A percentile compares a stretch with the other conserved stretches of the same genome.
These are phyloP conservation scores for Termitomyces sp. DNA, from an alignment of 1,284 basidiomycete genomes.

Conservation along the genomic window DNA sequence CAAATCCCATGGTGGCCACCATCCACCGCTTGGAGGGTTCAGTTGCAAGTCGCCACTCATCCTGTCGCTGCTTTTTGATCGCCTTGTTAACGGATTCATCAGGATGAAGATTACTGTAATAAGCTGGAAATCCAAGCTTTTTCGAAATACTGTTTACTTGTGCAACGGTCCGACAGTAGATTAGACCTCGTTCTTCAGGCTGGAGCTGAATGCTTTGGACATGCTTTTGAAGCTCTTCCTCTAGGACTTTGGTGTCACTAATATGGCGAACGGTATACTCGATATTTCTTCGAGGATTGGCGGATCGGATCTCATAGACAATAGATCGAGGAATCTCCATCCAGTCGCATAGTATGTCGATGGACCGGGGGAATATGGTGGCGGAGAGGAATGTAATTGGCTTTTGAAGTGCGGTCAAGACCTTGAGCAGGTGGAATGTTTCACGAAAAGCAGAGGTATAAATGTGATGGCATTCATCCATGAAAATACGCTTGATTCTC, in stretches of 20 bases:
- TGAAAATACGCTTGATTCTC: background rate
- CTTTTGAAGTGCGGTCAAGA: background rate
- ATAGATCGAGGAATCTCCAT: background rate
- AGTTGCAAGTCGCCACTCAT: background rate
- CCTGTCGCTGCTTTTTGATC: background rate
- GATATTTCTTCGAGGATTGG: background rate
- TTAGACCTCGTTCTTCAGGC: background rate
- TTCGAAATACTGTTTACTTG: background rate
- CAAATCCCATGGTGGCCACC: background rate
- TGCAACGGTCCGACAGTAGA: background rate
- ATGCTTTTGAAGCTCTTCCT: background rate
- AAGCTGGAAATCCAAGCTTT: background rate
- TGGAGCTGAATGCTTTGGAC: background rate
- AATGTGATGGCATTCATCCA: background rate
- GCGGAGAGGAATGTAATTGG: constrained; percentile 1
- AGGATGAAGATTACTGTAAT: background rate
- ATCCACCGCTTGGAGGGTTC: background rate
- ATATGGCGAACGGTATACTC: background rate
- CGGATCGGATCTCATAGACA: background rate
- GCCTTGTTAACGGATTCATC: background rate
- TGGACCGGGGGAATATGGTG: background rate
- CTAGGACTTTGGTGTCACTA: background rate
- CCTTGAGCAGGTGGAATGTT: background rate
- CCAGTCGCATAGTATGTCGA: background rate
- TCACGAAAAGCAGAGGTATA: background rate